Base-by-base conservation (phyloP, 305 asterid genomes). In the Plantago coronopus region DNA sequence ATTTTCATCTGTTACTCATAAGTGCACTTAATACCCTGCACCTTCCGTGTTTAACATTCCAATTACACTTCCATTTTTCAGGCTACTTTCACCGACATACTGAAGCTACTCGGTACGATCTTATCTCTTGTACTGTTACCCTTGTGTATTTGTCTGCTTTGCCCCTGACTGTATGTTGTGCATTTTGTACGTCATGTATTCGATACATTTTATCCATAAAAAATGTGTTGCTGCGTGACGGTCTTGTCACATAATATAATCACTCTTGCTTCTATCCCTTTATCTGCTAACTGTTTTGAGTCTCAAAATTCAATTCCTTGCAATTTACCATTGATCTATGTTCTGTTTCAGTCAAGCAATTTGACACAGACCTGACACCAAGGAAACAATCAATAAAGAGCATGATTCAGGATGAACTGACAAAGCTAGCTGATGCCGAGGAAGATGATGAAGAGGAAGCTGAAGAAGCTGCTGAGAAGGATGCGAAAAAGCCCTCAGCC, bases 61-160 rank as follows among this genome's bases (percentile, higher is more conserved):
- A 46, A 18, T 38, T 48, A n/a, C 44, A 12, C 59, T 60, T 69
- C 65, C 59, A 38, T 75, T 66, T 73, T 74, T 76, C 88, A 87
- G 99, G 95, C 95, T 48, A 85, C 97, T 69, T 89, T 89, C 81
- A 87, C 91, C 2, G 99, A 94, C 80, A 85, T 93, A 72, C 76
- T 89, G 76, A 83, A 89, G 83, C 72, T 83, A 63, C 96, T 93
- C 19, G 89, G 99, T 93, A 79, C 64, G 90, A 48, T 25, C 48
- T 51, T 22, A 44, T 54, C 42, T 43, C 13, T 38, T 15, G 17
- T 7, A 43, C 25, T 7, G 44, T 46, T 51, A 53, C 49, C 19
- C 40, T 14, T 0, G 20, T 37, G 2, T 48, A 23, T 55, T 15
- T n/a, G 17, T 18, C 20, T 53, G 23, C n/a, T 7, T 21, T 16